Percentiles rank a stretch among this genome's conserved stretches.
phyloP scores from a whole-genome alignment of 1,284 basidiomycete genomes.

The Pholiota adiposa region DNA sequence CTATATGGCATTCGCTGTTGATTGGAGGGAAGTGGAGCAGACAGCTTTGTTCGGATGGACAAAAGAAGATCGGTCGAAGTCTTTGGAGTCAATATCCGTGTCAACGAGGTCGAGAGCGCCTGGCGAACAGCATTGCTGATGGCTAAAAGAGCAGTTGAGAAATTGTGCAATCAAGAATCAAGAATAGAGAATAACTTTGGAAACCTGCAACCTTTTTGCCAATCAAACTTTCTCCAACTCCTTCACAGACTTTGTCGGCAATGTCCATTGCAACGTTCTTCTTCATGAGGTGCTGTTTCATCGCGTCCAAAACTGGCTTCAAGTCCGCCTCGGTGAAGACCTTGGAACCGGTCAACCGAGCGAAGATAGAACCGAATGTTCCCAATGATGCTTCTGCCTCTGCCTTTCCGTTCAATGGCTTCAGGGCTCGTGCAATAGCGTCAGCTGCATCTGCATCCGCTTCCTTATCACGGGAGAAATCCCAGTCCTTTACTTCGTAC shows the following conservation, averaged over 20 bases:
- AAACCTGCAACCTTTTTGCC: constrained; percentile 91
- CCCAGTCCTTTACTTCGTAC: constrained; percentile 96
- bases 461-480: constrained; percentile 57
- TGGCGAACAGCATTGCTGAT: constrained; percentile 85
- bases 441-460: constrained; percentile 48
- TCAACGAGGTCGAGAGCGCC: constrained; percentile 87
- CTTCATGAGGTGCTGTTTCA: constrained; percentile 98
- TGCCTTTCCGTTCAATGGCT: constrained; percentile 40
- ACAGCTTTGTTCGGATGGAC: constrained; percentile 74
- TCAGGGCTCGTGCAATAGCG: constrained; percentile 62
- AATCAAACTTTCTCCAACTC: constrained; percentile 86
- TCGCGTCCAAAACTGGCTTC: constrained; percentile 86
- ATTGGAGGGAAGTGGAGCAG: constrained; percentile 68
- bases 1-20: constrained; percentile 87
- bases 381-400: constrained; percentile 57
- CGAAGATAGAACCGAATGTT: constrained; percentile 76
- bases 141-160: constrained; percentile 44
- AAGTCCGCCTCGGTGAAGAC: constrained; percentile 84
- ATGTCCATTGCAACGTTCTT: constrained; percentile 99
- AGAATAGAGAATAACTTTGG: constrained; percentile 60
- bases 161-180: constrained; percentile 4
- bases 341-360: constrained; percentile 85
- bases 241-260: constrained; percentile 92
- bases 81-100: constrained; percentile 94
- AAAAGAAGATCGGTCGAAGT: constrained; percentile 95